Evolutionary conservation across 257 asterid species (phyloP), one percentile per base, ranked within the genome.

Genomic region (Gynochthodes officinalis): DNA sequence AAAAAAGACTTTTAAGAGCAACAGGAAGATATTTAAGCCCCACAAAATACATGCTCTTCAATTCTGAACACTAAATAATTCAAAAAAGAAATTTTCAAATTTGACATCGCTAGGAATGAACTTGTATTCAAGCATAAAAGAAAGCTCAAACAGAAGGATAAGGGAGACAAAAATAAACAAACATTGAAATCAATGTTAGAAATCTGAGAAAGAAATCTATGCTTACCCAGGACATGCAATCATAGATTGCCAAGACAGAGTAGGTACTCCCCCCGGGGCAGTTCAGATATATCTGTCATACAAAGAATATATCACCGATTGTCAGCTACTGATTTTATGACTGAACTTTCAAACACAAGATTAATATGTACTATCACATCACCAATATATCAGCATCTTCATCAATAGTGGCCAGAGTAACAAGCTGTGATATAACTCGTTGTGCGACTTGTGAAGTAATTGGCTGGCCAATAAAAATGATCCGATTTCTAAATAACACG

Each of bases 211-310:
- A 60, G 25, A 0, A 72, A 50, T 67, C 61, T 5, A 78, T 46
- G 76, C 94, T 80, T 89, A 95, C 99, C 98, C 99, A 95, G 52
- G 98, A 92, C 98, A 95, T 89, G 89, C 99, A 95, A 82, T 95
- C 99, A 83, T 92, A 95, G 78, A 95, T 92, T 52, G 96, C 99
- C 84, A 95, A 74, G 76, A 92, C 83, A 68, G 97, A 86, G 83
- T 92, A 95, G 46, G 90, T 82, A 83, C 96, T 92, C 73, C 97
- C 99, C 66, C 97, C 99, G 1, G 97, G 96, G 89, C 99, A 89
- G 81, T 95, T 95, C 77, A 95, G 85, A 80, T 92, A 95, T 14
- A 95, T 80, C 99, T 95, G 82, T 54, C 58, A 85, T 64, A 63
- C 67, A 62, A 49, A 72, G 49, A 77, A 46, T 54, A 30, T 10